Evolutionary conservation across 2,329 filamentous ascomycete genomes (phyloP).

Genomic region (Epichloe sylvatica): DNA sequence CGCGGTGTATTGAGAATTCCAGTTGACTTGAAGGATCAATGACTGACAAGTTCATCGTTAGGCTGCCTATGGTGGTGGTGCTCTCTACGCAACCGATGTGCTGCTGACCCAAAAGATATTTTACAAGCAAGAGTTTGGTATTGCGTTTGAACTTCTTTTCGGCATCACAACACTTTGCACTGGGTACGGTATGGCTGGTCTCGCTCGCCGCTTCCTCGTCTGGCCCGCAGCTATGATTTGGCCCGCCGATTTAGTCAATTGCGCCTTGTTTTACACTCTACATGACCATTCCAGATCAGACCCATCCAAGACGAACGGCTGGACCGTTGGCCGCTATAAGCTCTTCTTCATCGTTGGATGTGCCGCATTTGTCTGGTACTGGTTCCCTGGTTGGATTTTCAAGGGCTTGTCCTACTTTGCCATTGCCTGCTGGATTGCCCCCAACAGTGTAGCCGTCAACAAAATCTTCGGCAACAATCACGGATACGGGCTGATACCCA

Average conservation of each 20-base stretch:
- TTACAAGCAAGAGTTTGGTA: slow-evolving; percentile 41
- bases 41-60: slow-evolving; percentile 9
- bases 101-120: slow-evolving; percentile 37
- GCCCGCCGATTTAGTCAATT: slow-evolving; percentile 40
- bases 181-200: slow-evolving; percentile 43
- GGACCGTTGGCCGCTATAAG: slow-evolving; percentile 49
- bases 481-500: slow-evolving; percentile 44
- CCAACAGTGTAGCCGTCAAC: slow-evolving; percentile 44
- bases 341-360: slow-evolving; percentile 46
- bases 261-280: slow-evolving; percentile 35
- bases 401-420: slow-evolving; percentile 49
- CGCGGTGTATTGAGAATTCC: not conserved
- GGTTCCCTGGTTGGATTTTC: slow-evolving; percentile 49
- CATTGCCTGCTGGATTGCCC: slow-evolving; percentile 48
- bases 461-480: slow-evolving; percentile 47
- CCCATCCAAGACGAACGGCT: slow-evolving; percentile 40
- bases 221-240: slow-evolving; percentile 45
- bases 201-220: slow-evolving; percentile 39
- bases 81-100: slow-evolving; percentile 41
- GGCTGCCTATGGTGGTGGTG: slow-evolving; percentile 44
- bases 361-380: slow-evolving; percentile 41
- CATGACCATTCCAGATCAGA: slow-evolving; percentile 32
- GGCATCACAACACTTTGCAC: slow-evolving; percentile 41
- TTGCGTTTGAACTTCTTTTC: slow-evolving; percentile 40
- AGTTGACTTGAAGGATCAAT: not conserved